Evolutionary conservation across 768 basidiomycete species (phyloP).

Genomic region (Rhodosporidiobolus odoratus): DNA sequence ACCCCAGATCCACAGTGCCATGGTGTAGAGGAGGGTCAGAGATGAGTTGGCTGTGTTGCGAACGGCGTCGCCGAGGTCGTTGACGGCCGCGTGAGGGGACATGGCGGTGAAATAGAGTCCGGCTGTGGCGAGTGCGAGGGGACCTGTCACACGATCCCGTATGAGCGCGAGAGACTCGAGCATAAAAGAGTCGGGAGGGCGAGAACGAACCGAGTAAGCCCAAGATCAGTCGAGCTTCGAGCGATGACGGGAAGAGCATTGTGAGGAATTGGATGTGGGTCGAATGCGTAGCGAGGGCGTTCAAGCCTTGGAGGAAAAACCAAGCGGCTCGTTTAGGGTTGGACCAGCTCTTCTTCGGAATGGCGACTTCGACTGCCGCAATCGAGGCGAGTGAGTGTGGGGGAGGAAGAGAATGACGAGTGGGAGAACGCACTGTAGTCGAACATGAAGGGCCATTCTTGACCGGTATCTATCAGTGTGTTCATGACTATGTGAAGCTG

Average conservation of each 20-base stretch:
- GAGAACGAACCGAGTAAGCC: conserved; percentile 62
- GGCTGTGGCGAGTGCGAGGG: conserved; percentile 76
- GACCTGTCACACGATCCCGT: conserved; percentile 52
- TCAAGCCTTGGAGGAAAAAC: conserved; percentile 81
- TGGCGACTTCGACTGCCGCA: conserved; percentile 30
- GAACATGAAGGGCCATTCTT: conserved; percentile 86
- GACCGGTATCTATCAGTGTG: conserved; percentile 6
- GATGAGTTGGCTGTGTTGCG: conserved; percentile 95
- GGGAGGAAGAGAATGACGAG: conserved; percentile 53
- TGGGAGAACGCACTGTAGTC: conserved; percentile 80
- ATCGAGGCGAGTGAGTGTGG: background rate
- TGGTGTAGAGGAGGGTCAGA: conserved; percentile 87
- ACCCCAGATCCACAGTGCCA: conserved; percentile 87
- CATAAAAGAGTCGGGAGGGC: background rate
- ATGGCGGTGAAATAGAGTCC: conserved; percentile 78
- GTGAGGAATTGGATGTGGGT: conserved; percentile 98
- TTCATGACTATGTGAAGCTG: conserved; percentile 63
- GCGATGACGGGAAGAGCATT: conserved; percentile 80
- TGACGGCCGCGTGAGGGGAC: conserved; percentile 49
- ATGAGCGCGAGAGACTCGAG: conserved; percentile 46
- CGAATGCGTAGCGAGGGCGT: conserved; percentile 69
- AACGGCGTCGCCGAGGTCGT: conserved; percentile 62
- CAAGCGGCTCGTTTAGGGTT: conserved; percentile 64
- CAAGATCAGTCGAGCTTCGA: conserved; percentile 82
- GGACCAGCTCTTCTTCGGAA: conserved; percentile 54